These are phyloP conservation scores for Penicillium frequentans DNA, from an alignment of 2,329 filamentous ascomycete species.

Conservation along the genomic window DNA sequence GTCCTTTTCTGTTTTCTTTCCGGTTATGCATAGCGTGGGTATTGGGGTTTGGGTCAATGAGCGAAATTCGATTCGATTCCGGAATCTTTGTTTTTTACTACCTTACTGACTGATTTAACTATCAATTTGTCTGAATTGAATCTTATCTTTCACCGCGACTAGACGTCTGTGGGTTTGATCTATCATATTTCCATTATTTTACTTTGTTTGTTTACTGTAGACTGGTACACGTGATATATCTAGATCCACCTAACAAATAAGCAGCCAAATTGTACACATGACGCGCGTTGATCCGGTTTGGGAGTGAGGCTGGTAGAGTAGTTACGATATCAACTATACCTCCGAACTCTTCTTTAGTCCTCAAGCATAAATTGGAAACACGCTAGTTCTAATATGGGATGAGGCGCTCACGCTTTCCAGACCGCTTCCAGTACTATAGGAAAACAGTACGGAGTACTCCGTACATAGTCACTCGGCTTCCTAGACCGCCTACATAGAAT, in stretches of 20 bases:
- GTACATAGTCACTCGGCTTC: too few relatives aligned
- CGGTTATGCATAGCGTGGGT: slow-evolving; percentile 35
- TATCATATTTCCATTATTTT: background rate
- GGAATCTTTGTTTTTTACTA: background rate
- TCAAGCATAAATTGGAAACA: too few relatives aligned
- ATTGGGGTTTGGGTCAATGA: slow-evolving; percentile 16
- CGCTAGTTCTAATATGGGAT: too few relatives aligned
- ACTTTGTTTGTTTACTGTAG: background rate
- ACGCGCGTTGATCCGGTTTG: too few relatives aligned
- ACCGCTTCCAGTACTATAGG: too few relatives aligned
- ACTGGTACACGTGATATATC: background rate
- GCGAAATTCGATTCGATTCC: slow-evolving; percentile 14
- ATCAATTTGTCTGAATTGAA: background rate
- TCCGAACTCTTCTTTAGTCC: too few relatives aligned
- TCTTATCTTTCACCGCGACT: background rate
- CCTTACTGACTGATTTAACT: background rate
- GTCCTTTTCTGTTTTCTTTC: slow-evolving; percentile 6
- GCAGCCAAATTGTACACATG: too few relatives aligned
- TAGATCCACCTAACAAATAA: background rate
- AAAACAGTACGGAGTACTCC: too few relatives aligned
- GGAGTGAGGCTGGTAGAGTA: too few relatives aligned
- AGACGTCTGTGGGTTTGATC: background rate
- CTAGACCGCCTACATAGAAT: too few relatives aligned
- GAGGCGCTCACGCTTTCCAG: too few relatives aligned
- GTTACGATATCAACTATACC: too few relatives aligned